Conservation (phyloP, 1,139 yeast genomes). For the Suhomyces chickasaworum region DNA sequence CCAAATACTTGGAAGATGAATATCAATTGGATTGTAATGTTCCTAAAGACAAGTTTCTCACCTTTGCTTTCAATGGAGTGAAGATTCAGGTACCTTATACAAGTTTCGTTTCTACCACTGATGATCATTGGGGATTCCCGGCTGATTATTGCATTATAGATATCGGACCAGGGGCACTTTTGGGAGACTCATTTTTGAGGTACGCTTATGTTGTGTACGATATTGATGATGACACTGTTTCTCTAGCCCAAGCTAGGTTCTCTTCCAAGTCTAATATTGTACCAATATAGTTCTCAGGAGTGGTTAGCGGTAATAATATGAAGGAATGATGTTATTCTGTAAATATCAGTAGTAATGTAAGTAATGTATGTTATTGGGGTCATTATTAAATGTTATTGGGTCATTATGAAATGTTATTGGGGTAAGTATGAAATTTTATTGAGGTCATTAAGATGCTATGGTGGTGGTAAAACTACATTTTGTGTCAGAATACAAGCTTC, state of each 20-base stretch:
- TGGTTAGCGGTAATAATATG: too few species aligned
- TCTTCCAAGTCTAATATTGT: slow-evolving; percentile 16
- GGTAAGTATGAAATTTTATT: too few species aligned
- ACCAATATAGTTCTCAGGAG: slow-evolving; percentile 1
- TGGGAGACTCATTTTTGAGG: slow-evolving; percentile 26
- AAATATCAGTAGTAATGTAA: too few species aligned
- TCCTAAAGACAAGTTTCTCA: slow-evolving; percentile 12
- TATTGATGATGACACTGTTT: slow-evolving; percentile 21
- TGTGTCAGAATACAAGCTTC: too few species aligned
- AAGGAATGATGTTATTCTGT: too few species aligned
- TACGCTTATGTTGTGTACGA: slow-evolving; percentile 26
- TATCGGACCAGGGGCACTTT: slow-evolving; percentile 1
- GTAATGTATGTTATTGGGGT: too few species aligned
- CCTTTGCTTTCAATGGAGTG: slow-evolving; percentile 21
- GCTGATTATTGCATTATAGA: slow-evolving; percentile 10
- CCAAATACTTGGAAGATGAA: slow-evolving; percentile 12
- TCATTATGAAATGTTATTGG: too few species aligned
- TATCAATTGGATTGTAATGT: slow-evolving; percentile 14
- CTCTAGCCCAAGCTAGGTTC: slow-evolving; percentile 23
- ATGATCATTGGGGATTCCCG: slow-evolving; percentile 7
- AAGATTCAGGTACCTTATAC: slow-evolving; percentile 19
- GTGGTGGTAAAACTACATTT: too few species aligned
- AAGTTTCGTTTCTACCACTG: not conserved
- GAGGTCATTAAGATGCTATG: too few species aligned
- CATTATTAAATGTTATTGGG: too few species aligned